Percentiles rank a stretch among this genome's conserved stretches.
phyloP scores from a whole-genome alignment of 1,139 yeast genomes.

The Yamadazyma oceani region DNA sequence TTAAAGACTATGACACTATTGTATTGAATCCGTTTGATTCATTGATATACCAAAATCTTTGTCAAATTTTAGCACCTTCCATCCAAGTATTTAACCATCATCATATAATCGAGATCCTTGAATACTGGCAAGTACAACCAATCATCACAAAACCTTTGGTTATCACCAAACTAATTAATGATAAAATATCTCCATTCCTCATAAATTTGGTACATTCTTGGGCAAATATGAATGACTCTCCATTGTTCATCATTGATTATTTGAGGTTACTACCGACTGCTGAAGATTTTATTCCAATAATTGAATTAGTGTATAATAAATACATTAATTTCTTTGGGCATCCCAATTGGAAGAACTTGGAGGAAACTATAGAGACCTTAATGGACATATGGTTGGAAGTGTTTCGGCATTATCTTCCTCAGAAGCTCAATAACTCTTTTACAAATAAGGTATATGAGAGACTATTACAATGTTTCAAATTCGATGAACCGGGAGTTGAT shows the following conservation, averaged over 20 bases:
- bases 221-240: constrained; percentile 10
- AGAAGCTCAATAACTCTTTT: neutral
- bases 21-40: constrained; percentile 17
- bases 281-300: constrained; percentile 5
- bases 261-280: constrained; percentile 5
- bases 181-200: constrained; percentile 11
- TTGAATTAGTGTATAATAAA: constrained; percentile 11
- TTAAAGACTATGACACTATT: constrained; percentile 7
- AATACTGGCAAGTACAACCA: constrained; percentile 9
- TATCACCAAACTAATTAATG: constrained; percentile 8
- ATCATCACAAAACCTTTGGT: constrained; percentile 7
- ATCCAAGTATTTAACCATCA: constrained; percentile 5
- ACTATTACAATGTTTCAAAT: constrained; percentile 3
- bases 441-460: constrained; percentile 4
- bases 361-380: constrained; percentile 6
- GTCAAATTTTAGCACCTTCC: neutral
- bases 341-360: constrained; percentile 4
- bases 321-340: constrained; percentile 8
- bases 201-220: constrained; percentile 6
- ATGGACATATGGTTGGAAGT: constrained; percentile 12
- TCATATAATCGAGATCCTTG: constrained; percentile 7
- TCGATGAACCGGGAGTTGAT: neutral
- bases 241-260: constrained; percentile 13
- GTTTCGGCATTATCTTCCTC: constrained; percentile 12
- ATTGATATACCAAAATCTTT: constrained; percentile 11